Evolutionary conservation across 139 green algal genomes (phyloP).

Genomic region (Tetraselmis chui): DNA sequence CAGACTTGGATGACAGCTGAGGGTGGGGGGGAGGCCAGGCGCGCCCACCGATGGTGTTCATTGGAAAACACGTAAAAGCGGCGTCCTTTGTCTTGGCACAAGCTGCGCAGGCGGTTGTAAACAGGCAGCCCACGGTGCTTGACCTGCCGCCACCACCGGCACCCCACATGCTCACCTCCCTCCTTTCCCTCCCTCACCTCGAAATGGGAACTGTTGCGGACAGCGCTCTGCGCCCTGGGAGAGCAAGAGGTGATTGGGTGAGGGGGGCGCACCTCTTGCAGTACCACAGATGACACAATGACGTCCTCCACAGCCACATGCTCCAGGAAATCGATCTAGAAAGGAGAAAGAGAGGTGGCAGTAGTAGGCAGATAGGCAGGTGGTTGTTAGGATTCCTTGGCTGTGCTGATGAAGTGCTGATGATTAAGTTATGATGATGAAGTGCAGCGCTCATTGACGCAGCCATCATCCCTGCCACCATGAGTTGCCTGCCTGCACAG

Average conservation of each 20-base stretch:
- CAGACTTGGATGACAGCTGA: too few species aligned
- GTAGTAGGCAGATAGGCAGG: too few species aligned
- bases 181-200: too few species aligned
- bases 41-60: slow-evolving; percentile 72
- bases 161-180: background rate
- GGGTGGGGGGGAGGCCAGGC: too few species aligned
- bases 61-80: slow-evolving; percentile 96
- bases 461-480: too few species aligned
- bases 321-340: slow-evolving; percentile 89
- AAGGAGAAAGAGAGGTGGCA: background rate
- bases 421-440: too few species aligned
- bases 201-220: background rate
- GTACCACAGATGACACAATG: slow-evolving; percentile 63
- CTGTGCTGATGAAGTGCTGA: too few species aligned
- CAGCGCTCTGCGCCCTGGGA: background rate
- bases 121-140: slow-evolving; percentile 60
- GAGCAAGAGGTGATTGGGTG: background rate
- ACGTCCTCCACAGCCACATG: slow-evolving; percentile 79
- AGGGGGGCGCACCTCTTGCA: slow-evolving; percentile 61
- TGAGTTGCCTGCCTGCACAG: too few species aligned
- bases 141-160: slow-evolving; percentile 29
- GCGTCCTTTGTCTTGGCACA: slow-evolving; percentile 42
- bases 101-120: slow-evolving; percentile 69
- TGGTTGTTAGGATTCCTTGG: too few species aligned
- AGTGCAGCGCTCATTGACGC: too few species aligned